phyloP scores from a whole-genome alignment of 441 rosid genomes.

The Flueggea neowawraea region DNA sequence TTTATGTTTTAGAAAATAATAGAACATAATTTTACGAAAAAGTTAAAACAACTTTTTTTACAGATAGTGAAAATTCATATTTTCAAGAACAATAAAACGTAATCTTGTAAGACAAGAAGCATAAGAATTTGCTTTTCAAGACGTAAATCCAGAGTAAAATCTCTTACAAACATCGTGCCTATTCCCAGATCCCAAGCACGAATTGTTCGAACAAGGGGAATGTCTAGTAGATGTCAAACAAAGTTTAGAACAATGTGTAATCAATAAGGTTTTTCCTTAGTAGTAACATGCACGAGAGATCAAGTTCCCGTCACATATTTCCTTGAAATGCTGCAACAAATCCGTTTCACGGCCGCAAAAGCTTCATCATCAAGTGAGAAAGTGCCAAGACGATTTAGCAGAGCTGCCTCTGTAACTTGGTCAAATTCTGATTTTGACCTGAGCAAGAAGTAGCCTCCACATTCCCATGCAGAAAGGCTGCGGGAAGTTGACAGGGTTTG shows the following conservation, averaged over 20 bases:
- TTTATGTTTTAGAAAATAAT: no score
- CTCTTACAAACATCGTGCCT: no score
- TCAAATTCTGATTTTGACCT: conserved; percentile 31
- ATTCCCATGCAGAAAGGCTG: conserved; percentile 36
- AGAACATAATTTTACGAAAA: no score
- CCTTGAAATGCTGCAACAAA: conserved; percentile 27
- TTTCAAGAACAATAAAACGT: no score
- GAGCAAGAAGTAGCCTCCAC: conserved; percentile 40
- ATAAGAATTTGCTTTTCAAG: no score
- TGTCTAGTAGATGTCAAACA: neutral
- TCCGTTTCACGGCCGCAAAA: conserved; percentile 33
- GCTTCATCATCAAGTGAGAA: conserved; percentile 29
- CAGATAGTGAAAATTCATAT: no score
- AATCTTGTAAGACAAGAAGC: no score
- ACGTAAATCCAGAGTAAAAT: no score
- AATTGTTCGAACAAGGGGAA: neutral
- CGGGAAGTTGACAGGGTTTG: conserved; percentile 11
- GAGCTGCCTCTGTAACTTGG: conserved; percentile 27
- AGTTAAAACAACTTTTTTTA: no score
- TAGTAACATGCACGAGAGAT: conserved; percentile 15
- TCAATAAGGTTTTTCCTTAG: conserved; percentile 5
- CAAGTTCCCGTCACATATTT: conserved; percentile 13
- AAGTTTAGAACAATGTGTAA: neutral
- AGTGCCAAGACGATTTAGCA: conserved; percentile 22
- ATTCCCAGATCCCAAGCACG: no score